Percentiles rank a stretch among this genome's conserved stretches.
phyloP scores from a whole-genome alignment of 139 green algal genomes.

The Tetratostichococcus sp. region DNA sequence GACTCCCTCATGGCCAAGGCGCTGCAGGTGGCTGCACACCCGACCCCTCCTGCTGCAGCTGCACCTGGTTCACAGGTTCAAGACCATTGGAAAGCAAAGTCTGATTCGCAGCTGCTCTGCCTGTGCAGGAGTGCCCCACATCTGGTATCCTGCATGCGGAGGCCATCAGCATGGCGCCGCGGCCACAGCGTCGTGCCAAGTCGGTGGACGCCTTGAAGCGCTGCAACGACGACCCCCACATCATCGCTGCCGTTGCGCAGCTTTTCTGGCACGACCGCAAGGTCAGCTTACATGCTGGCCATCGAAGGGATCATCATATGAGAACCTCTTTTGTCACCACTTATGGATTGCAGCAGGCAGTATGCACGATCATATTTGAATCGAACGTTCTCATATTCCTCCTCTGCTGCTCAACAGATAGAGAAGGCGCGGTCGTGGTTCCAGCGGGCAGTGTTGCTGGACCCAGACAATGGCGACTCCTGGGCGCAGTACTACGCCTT shows the following conservation, averaged over 20 bases:
- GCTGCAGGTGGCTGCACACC: constrained; percentile 52
- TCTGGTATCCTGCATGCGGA: constrained; percentile 86
- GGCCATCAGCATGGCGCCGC: constrained; percentile 76
- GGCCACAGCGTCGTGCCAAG: constrained; percentile 68
- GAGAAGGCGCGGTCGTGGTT: constrained; percentile 91
- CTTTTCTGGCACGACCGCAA: constrained; percentile 94
- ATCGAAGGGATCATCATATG: no score
- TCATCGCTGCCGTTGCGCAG: constrained; percentile 81
- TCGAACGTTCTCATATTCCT: neutral
- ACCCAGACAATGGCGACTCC: constrained; percentile 85
- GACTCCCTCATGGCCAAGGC: constrained; percentile 88
- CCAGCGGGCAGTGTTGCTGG: constrained; percentile 75
- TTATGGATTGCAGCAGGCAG: no score
- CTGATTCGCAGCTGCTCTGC: no score
- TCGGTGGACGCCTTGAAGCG: constrained; percentile 90
- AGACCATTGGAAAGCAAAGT: no score
- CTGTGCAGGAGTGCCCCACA: constrained; percentile 79
- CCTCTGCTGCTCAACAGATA: constrained; percentile 25
- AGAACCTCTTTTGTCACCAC: no score
- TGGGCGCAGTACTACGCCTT: constrained; percentile 86
- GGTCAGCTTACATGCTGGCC: constrained; percentile 22
- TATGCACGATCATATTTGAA: no score
- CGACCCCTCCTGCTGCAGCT: neutral
- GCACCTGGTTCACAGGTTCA: neutral
- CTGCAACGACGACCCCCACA: constrained; percentile 80